Percentiles rank a stretch among this genome's conserved stretches.
Evolutionary conservation across 2,329 filamentous ascomycete genomes (phyloP).

Genomic region (Grosmannia clavigera): DNA sequence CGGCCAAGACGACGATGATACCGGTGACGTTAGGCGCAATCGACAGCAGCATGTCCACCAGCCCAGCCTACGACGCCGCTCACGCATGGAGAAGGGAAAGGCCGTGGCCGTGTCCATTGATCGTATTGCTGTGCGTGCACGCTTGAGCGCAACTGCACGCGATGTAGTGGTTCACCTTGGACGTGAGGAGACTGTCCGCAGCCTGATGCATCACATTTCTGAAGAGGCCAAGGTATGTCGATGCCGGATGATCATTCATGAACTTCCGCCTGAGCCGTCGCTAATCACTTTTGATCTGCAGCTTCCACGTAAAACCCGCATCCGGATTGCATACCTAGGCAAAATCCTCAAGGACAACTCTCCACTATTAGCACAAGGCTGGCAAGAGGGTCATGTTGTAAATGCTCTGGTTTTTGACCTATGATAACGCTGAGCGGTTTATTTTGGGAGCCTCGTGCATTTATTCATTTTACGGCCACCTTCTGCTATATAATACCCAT

Average conservation of each 20-base stretch:
- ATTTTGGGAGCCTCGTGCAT: too few relatives aligned
- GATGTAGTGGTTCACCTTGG: slow-evolving; percentile 48
- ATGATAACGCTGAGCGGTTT: neutral
- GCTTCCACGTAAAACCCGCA: slow-evolving; percentile 44
- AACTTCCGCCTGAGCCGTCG: neutral
- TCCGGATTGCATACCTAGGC: slow-evolving; percentile 71
- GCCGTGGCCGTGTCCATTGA: slow-evolving; percentile 25
- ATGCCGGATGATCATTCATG: neutral
- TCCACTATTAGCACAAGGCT: slow-evolving; percentile 57
- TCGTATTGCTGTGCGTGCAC: slow-evolving; percentile 42
- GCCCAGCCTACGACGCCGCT: slow-evolving; percentile 12
- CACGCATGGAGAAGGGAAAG: slow-evolving; percentile 42
- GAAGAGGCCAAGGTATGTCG: slow-evolving; percentile 48
- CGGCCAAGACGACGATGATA: neutral
- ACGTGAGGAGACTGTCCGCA: slow-evolving; percentile 51
- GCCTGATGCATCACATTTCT: slow-evolving; percentile 48
- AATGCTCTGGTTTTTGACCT: slow-evolving; percentile 58
- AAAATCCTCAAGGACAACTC: slow-evolving; percentile 60
- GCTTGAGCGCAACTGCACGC: slow-evolving; percentile 54
- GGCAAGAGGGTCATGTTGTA: slow-evolving; percentile 61
- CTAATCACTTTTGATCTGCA: slow-evolving; percentile 18
- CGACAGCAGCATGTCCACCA: slow-evolving; percentile 8
- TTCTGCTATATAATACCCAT: too few relatives aligned
- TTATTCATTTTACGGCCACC: neutral
- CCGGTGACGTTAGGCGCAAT: neutral